These are phyloP conservation scores for Cladosporium sp. DNA, from an alignment of 2,329 filamentous ascomycete genomes.

Conservation along the genomic window DNA sequence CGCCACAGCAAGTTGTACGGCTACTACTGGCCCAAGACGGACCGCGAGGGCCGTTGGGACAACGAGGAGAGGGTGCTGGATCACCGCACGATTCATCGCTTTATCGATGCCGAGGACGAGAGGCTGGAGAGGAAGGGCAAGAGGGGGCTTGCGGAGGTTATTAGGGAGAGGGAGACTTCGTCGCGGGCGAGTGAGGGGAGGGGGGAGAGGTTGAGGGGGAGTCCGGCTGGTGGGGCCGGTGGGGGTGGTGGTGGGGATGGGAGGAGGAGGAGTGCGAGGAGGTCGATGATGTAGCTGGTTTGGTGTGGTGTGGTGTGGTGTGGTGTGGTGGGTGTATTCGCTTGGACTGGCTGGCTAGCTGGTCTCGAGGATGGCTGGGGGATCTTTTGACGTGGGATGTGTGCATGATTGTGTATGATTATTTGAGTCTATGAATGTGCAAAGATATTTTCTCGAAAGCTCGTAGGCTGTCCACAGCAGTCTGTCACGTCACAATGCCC, in stretches of 20 bases:
- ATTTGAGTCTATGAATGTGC: not conserved
- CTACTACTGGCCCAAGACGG: conserved; percentile 92
- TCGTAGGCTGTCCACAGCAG: not conserved
- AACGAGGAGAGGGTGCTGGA: conserved; percentile 66
- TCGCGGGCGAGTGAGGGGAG: not conserved
- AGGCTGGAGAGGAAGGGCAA: conserved; percentile 28
- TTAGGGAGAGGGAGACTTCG: conserved; percentile 20
- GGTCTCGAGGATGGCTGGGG: no score
- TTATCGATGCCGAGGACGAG: conserved; percentile 53
- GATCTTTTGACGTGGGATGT: conserved; percentile 3
- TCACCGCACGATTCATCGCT: conserved; percentile 81
- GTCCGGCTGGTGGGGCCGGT: not conserved
- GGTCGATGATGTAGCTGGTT: conserved; percentile 11
- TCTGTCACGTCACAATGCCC: not conserved
- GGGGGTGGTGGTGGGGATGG: conserved; percentile 10
- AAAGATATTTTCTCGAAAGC: not conserved
- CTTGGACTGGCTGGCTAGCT: no score
- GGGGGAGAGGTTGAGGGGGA: conserved; percentile 2
- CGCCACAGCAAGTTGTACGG: conserved; percentile 94
- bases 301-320: not conserved
- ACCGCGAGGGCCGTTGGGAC: conserved; percentile 68
- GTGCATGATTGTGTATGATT: not conserved
- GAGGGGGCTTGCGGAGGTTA: conserved; percentile 26
- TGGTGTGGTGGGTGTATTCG: not conserved
- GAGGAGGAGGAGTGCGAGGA: conserved; percentile 14